Base-by-base conservation (phyloP, 2,329 filamentous ascomycete species). In the Cephalotrichum gorgonifer region DNA sequence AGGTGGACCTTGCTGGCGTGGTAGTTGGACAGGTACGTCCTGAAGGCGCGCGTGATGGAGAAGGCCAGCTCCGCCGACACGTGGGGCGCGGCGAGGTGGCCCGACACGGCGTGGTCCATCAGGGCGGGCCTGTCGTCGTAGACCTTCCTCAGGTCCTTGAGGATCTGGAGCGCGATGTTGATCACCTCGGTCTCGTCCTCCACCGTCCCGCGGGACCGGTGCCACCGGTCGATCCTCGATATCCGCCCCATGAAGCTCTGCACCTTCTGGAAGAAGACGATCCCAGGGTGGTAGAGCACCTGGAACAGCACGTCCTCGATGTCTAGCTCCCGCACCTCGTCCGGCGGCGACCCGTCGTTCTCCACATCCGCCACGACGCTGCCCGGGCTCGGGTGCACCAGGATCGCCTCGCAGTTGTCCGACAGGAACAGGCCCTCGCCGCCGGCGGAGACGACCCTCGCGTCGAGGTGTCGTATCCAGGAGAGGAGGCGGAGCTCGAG, bases 121-220 rank as follows among this genome's bases (percentile, higher is more conserved):
- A 79, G 60, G 9, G 71, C 64, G 17, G 75, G 77, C 2, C 75
- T 65, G 31, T 71, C 64, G 2, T 71, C 68, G 55, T 75, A 75
- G 2, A 80, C 58, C 2, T 64, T 61, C n/a, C 70, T 65, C 7
- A 78, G 60, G 55, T 79, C 75, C 14, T 64, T 63, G 3, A 69
- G 64, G 44, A 79, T 79, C 46, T 67, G 62, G 2, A 72, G 67
- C 1, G 70, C 76, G 43, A 75, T 66, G 28, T 69, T 69, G 74
- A 79, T 78, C 2, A 78, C 74, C 50, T 79, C 75, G 2, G 72
- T 77, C 60, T 79, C 74, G 55, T 79, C 76, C 45, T 76, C 69
- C 9, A 79, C 75, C 0, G 74, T 79, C 4, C 75, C 75, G 7
- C 75, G 68, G 23, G 68, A 69, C 11, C 75, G 69, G 56, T 79